Evolutionary conservation across 202 grass and related monocot species (phyloP), one percentile per base, ranked within the genome.

Genomic region (Cymbopogon flexuosus): DNA sequence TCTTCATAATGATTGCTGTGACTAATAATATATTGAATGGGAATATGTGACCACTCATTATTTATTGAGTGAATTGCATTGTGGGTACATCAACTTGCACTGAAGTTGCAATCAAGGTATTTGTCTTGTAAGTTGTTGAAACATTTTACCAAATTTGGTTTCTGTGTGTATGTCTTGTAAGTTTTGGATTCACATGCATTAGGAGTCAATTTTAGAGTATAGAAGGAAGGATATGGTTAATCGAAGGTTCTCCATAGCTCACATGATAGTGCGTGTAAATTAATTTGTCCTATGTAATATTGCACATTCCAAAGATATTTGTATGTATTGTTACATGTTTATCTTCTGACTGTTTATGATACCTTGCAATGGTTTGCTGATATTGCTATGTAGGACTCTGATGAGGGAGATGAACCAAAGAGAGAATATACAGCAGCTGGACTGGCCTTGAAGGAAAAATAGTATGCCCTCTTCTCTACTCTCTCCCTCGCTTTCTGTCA

Each of bases 361-460:
- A 18, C 36, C 31, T 35, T 64, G 16, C 58, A 76, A 73, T 86
- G 58, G 73, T 73, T 90, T 88, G 1, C 56, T 75, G 37, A 70
- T 88, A 62, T 84, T 88, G 57, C 10, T 88, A 81, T 85, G 62
- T 63, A 99, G 96, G 92, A 91, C 87, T 89, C 90, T 76, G 93
- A 93, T 41, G 90, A 97, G 47, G 92, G 85, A 54, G 86, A 88
- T 60, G 93, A 93, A 72, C 90, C 85, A 73, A 86, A 88, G 47
- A 80, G 72, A 64, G 96, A 96, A 84, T 99, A 99, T 81, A 96
- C 92, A 77, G 73, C 87, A 69, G 88, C 83, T 76, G 96, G 96
- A 57, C 87, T 94, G 70, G 87, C 83, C 71, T 88, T 90, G 80
- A 99, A 96, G 85, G 96, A 99, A 78, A 99, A 99, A 89, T 99